Evolutionary conservation across 306 rosid genomes (phyloP).

Genomic region (Lotus japonicus): DNA sequence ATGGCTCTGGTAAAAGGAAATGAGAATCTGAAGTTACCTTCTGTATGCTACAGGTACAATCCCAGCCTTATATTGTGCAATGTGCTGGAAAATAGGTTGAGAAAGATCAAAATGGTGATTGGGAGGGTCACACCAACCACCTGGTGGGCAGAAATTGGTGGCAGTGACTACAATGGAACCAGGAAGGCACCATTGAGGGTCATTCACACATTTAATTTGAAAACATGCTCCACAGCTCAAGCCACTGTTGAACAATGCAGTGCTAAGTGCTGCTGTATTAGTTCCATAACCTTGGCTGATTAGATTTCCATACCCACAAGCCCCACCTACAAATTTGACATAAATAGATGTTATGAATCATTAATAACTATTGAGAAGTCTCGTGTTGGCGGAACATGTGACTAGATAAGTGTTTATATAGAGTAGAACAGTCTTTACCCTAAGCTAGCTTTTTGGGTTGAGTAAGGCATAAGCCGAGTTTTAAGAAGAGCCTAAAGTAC

Average conservation of each 20-base stretch:
- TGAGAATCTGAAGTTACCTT: slow-evolving; percentile 28
- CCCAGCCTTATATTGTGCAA: slow-evolving; percentile 42
- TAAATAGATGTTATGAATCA: not conserved
- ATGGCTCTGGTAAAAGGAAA: not conserved
- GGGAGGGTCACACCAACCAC: slow-evolving; percentile 53
- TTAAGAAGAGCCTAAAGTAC: not conserved
- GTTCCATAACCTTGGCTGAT: slow-evolving; percentile 46
- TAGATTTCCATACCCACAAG: slow-evolving; percentile 47
- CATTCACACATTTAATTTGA: slow-evolving; percentile 34
- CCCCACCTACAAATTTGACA: slow-evolving; percentile 32
- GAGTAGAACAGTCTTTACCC: no score
- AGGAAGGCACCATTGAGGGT: slow-evolving; percentile 44
- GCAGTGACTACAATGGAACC: slow-evolving; percentile 39
- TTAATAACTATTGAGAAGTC: not conserved
- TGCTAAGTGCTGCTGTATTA: slow-evolving; percentile 40
- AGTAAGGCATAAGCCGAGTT: no score
- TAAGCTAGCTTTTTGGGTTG: no score
- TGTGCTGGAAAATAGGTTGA: slow-evolving; percentile 41
- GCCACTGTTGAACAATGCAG: slow-evolving; percentile 42
- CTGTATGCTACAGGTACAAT: slow-evolving; percentile 39
- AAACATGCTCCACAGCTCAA: slow-evolving; percentile 42
- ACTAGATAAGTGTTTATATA: no score
- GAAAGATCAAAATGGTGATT: slow-evolving; percentile 42
- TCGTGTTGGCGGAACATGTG: no score
- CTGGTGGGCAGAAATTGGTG: slow-evolving; percentile 47